Evolutionary conservation across 176 grass and related monocot species (phyloP).

Genomic region (Phoenix dactylifera): DNA sequence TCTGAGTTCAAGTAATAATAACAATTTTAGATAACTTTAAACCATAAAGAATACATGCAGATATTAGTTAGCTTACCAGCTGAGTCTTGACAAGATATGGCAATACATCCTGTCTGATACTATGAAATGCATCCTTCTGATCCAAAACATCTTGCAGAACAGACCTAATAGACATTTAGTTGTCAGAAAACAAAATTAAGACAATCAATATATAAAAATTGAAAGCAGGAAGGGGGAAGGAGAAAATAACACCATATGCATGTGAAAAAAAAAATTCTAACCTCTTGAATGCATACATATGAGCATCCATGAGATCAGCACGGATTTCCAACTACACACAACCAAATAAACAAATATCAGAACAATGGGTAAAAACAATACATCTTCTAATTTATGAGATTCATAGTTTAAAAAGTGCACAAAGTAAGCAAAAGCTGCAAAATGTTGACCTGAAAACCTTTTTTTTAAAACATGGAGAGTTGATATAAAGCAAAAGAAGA

Average conservation of each 20-base stretch:
- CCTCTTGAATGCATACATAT: slow-evolving; percentile 99
- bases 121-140: slow-evolving; percentile 63
- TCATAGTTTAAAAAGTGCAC: too few species aligned
- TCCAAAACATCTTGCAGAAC: slow-evolving; percentile 76
- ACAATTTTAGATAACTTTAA: slow-evolving; percentile 7
- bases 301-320: slow-evolving; percentile 96
- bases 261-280: slow-evolving; percentile 7
- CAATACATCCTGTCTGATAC: slow-evolving; percentile 82
- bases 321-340: slow-evolving; percentile 81
- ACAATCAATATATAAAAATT: slow-evolving; percentile 5
- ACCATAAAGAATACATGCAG: slow-evolving; percentile 1
- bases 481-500: too few species aligned
- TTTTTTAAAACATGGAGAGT: too few species aligned
- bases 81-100: slow-evolving; percentile 86
- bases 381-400: background rate
- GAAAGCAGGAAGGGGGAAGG: slow-evolving; percentile 8
- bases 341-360: background rate
- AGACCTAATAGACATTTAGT: slow-evolving; percentile 33
- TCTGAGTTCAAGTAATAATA: slow-evolving; percentile 39
- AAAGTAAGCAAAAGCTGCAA: too few species aligned
- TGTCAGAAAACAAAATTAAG: background rate
- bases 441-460: too few species aligned
- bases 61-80: slow-evolving; percentile 52
- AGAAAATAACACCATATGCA: background rate
- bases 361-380: background rate